Conservation (phyloP, 2,329 filamentous ascomycete genomes). For the Neoarthrinium moseri region DNA sequence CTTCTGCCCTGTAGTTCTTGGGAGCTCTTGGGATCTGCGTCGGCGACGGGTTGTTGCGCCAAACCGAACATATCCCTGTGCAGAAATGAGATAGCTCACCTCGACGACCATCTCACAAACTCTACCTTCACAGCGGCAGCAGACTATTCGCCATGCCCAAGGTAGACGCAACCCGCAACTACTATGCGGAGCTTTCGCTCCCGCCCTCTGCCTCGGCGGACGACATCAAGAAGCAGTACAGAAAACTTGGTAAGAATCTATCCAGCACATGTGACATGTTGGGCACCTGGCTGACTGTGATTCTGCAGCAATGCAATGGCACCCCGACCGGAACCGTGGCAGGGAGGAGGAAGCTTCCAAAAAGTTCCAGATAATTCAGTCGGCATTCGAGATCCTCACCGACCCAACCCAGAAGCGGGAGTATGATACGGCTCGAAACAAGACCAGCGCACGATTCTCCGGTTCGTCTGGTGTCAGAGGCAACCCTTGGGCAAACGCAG, state of each 20-base stretch:
- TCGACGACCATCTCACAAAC: no score
- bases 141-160: slow-evolving; percentile 69
- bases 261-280: no score
- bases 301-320: slow-evolving; percentile 71
- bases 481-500: slow-evolving; percentile 55
- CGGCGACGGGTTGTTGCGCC: no score
- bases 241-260: slow-evolving; percentile 66
- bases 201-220: slow-evolving; percentile 63
- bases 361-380: slow-evolving; percentile 84
- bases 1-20: no score
- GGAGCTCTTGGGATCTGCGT: no score
- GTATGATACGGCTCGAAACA: slow-evolving; percentile 49
- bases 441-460: slow-evolving; percentile 36
- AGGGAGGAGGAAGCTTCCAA: slow-evolving; percentile 75
- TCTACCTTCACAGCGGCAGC: no score
- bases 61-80: no score
- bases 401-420: slow-evolving; percentile 50
- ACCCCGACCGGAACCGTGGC: slow-evolving; percentile 86
- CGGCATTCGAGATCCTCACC: slow-evolving; percentile 73
- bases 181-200: slow-evolving; percentile 82
- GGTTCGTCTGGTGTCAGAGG: slow-evolving; percentile 54
- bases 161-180: slow-evolving; percentile 68
- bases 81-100: no score
- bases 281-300: background rate
- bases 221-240: slow-evolving; percentile 84